These are phyloP conservation scores for Pleurotus giganteus DNA, from an alignment of 768 basidiomycete species.

Conservation along the genomic window DNA sequence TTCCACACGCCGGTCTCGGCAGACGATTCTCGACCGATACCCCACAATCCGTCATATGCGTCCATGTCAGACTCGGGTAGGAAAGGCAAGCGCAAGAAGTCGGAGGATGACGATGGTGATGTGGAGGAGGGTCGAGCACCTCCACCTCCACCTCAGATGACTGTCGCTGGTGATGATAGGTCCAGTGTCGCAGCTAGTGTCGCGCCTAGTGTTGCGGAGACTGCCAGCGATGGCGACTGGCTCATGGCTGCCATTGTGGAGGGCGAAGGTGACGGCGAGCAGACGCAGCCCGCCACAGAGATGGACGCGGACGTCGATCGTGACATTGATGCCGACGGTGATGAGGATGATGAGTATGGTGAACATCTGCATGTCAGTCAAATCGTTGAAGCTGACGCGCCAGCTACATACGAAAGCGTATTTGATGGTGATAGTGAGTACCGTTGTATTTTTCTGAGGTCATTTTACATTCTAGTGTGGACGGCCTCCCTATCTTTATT, in stretches of 20 bases:
- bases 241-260: slow-evolving; percentile 85
- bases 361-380: slow-evolving; percentile 40
- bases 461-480: slow-evolving; percentile 47
- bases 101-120: slow-evolving; percentile 86
- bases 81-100: slow-evolving; percentile 86
- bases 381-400: slow-evolving; percentile 34
- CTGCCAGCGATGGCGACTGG: slow-evolving; percentile 78
- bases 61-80: slow-evolving; percentile 53
- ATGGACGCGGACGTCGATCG: slow-evolving; percentile 30
- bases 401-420: slow-evolving; percentile 31
- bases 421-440: slow-evolving; percentile 27
- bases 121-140: slow-evolving; percentile 67
- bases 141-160: slow-evolving; percentile 61
- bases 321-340: slow-evolving; percentile 43
- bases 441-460: slow-evolving; percentile 46
- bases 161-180: slow-evolving; percentile 50
- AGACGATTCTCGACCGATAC: slow-evolving; percentile 77
- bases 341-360: slow-evolving; percentile 26
- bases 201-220: slow-evolving; percentile 68
- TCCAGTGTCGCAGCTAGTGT: slow-evolving; percentile 56
- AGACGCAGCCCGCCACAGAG: slow-evolving; percentile 21
- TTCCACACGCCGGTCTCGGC: slow-evolving; percentile 87
- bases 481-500: slow-evolving; percentile 36
- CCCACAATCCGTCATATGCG: slow-evolving; percentile 50
- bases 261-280: slow-evolving; percentile 57